Evolutionary conservation across 306 rosid species (phyloP).

Genomic region (Mucuna pruriens): DNA sequence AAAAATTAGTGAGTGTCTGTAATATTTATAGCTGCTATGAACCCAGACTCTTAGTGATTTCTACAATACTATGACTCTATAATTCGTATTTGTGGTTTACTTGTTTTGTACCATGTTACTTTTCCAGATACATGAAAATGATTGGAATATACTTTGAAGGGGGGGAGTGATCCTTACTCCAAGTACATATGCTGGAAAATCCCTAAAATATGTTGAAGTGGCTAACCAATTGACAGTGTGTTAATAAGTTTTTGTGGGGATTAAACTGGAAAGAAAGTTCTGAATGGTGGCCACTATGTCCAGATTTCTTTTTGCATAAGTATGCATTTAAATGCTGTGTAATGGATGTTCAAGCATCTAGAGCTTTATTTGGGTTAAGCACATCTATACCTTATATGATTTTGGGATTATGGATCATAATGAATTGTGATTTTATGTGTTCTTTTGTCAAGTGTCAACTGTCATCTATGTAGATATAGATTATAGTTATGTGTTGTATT

Average conservation of each 20-base stretch:
- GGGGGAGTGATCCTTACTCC: neutral
- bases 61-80: neutral
- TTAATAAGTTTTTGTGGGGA: neutral
- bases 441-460: neutral
- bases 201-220: neutral
- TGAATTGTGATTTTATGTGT: neutral
- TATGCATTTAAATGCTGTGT: neutral
- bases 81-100: neutral
- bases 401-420: neutral
- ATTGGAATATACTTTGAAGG: neutral
- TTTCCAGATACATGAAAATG: neutral
- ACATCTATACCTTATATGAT: neutral
- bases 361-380: neutral
- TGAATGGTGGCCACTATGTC: neutral
- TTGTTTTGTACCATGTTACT: neutral
- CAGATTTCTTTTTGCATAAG: neutral
- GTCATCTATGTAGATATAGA: neutral
- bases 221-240: neutral
- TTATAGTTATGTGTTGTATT: neutral
- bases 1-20: no score
- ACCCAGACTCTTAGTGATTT: neutral
- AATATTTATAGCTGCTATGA: neutral
- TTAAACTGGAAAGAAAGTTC: neutral
- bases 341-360: neutral
- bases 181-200: slow-evolving; percentile 19